phyloP scores from a whole-genome alignment of 495 filamentous ascomycete species.

The Penicillium macrosclerotiorum region DNA sequence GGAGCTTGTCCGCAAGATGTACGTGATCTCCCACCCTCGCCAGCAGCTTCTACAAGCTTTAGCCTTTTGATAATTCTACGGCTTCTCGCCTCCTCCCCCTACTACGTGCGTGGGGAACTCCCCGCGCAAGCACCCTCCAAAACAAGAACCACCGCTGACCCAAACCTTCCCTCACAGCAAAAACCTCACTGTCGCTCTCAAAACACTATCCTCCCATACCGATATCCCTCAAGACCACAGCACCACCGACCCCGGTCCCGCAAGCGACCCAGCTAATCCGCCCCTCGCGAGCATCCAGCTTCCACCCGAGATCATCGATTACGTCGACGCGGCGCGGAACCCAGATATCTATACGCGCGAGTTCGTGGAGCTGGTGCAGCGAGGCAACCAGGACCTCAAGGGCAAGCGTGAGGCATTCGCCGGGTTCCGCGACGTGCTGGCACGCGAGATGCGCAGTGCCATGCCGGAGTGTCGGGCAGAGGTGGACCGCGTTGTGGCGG shows the following conservation, averaged over 20 bases:
- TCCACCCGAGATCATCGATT: conserved; percentile 87
- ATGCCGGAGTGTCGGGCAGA: conserved; percentile 76
- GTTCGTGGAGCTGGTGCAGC: conserved; percentile 87
- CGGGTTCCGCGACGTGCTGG: conserved; percentile 77
- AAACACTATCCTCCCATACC: conserved; percentile 42
- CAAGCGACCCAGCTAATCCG: conserved; percentile 45
- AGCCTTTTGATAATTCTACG: too few species aligned
- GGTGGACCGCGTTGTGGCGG: conserved; percentile 59
- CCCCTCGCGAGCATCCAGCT: conserved; percentile 53
- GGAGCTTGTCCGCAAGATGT: conserved; percentile 63
- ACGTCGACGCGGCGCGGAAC: conserved; percentile 91
- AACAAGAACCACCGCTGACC: not conserved
- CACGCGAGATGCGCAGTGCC: conserved; percentile 70
- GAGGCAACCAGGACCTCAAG: conserved; percentile 78
- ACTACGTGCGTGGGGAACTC: not conserved
- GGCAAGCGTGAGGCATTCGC: conserved; percentile 82
- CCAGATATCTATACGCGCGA: conserved; percentile 98
- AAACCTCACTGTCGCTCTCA: conserved; percentile 43
- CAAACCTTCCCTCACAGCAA: conserved; percentile 25
- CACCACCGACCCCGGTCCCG: conserved; percentile 27
- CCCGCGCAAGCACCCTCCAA: not conserved
- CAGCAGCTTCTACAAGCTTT: too few species aligned
- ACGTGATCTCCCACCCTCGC: conserved; percentile 19
- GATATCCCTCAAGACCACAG: conserved; percentile 24
- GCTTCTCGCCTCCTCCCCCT: conserved; percentile 22